These are phyloP conservation scores for Coemansia furcata DNA, from an alignment of 192 early-diverging fungal genomes.

Conservation along the genomic window DNA sequence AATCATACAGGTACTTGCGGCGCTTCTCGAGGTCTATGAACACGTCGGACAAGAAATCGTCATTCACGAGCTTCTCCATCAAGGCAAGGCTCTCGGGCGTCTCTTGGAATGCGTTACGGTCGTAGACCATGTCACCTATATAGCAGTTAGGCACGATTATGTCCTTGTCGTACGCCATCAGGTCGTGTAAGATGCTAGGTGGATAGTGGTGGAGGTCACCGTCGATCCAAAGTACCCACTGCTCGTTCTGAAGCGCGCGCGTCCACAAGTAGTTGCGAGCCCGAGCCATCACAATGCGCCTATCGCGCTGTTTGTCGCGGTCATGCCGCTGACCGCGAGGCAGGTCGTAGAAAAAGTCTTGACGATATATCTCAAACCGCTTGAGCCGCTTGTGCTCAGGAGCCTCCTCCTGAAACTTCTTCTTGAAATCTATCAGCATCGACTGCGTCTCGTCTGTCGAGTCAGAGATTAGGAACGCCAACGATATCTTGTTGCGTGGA, in stretches of 20 bases:
- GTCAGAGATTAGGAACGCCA: slow-evolving; percentile 67
- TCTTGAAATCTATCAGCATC: slow-evolving; percentile 39
- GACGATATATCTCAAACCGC: slow-evolving; percentile 59
- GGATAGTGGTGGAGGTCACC: slow-evolving; percentile 68
- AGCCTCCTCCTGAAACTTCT: slow-evolving; percentile 40
- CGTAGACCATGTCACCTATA: slow-evolving; percentile 53
- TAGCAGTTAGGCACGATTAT: slow-evolving; percentile 65
- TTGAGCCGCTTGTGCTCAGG: slow-evolving; percentile 53
- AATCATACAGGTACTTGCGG: slow-evolving; percentile 38
- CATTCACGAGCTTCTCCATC: slow-evolving; percentile 33
- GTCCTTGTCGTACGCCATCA: slow-evolving; percentile 66
- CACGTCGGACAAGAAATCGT: slow-evolving; percentile 32
- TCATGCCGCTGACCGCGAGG: slow-evolving; percentile 57
- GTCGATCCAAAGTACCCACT: slow-evolving; percentile 76
- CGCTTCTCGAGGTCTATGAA: slow-evolving; percentile 9
- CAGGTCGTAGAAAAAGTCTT: slow-evolving; percentile 55
- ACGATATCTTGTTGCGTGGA: slow-evolving; percentile 60
- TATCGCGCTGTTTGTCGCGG: slow-evolving; percentile 55
- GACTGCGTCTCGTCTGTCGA: slow-evolving; percentile 58
- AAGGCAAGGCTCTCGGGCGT: slow-evolving; percentile 54
- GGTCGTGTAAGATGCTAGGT: slow-evolving; percentile 55
- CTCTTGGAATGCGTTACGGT: slow-evolving; percentile 70
- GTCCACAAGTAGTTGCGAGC: slow-evolving; percentile 61
- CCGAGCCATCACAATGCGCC: slow-evolving; percentile 60
- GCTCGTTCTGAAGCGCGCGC: slow-evolving; percentile 55